Evolutionary conservation across 768 basidiomycete species (phyloP).

Genomic region (Tricholoma terreum): DNA sequence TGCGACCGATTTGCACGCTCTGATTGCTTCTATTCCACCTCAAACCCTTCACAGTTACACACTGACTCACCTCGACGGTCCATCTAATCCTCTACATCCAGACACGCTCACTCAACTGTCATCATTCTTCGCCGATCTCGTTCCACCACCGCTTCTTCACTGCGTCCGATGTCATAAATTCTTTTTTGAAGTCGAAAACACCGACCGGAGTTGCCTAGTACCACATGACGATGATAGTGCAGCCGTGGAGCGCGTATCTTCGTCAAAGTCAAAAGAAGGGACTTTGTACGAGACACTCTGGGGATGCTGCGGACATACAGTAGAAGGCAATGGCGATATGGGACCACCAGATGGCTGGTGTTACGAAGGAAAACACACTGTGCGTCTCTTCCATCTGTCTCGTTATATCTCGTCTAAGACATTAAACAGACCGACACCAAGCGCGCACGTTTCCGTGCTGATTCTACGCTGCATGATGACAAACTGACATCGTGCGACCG

Average conservation of each 20-base stretch:
- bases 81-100: slow-evolving; percentile 36
- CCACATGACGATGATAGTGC: slow-evolving; percentile 82
- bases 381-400: slow-evolving; percentile 29
- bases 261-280: slow-evolving; percentile 24
- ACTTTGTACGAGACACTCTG: slow-evolving; percentile 55
- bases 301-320: slow-evolving; percentile 70
- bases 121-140: slow-evolving; percentile 58
- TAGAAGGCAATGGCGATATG: slow-evolving; percentile 75
- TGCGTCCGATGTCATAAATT: slow-evolving; percentile 73
- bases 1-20: slow-evolving; percentile 36
- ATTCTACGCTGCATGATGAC: slow-evolving; percentile 65
- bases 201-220: slow-evolving; percentile 65
- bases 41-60: slow-evolving; percentile 65
- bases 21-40: slow-evolving; percentile 60
- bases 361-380: slow-evolving; percentile 80
- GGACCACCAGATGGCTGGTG: slow-evolving; percentile 88
- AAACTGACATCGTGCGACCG: slow-evolving; percentile 61
- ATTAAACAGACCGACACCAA: slow-evolving; percentile 58
- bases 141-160: slow-evolving; percentile 66
- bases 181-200: slow-evolving; percentile 72
- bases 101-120: slow-evolving; percentile 45
- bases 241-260: slow-evolving; percentile 58
- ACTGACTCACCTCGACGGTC: slow-evolving; percentile 48
- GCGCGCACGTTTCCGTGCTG: slow-evolving; percentile 76
- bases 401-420: slow-evolving; percentile 5